Evolutionary conservation across 164 flowering plant genomes (phyloP).

Genomic region (Cinnamomum micranthum): DNA sequence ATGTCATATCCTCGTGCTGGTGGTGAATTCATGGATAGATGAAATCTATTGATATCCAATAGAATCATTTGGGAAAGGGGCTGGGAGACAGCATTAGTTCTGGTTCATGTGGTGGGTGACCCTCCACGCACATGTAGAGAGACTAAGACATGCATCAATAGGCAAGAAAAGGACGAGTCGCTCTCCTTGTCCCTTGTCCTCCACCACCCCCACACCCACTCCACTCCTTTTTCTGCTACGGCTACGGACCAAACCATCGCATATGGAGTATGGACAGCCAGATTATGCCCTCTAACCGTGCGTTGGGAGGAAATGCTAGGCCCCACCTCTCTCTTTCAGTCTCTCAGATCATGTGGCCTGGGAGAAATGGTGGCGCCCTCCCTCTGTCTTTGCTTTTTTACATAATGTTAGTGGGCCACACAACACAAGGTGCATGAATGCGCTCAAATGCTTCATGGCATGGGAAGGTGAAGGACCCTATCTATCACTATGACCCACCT

Average conservation of each 20-base stretch:
- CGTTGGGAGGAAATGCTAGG: slow-evolving; percentile 1
- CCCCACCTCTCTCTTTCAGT: not conserved
- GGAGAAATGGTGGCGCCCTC: not conserved
- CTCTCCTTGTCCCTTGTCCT: not conserved
- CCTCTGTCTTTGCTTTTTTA: too few species aligned
- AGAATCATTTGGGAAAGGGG: not conserved
- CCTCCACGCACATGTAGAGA: not conserved
- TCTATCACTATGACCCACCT: too few species aligned
- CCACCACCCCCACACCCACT: not conserved
- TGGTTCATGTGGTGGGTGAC: slow-evolving; percentile 5
- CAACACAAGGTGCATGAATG: not conserved
- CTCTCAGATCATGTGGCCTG: not conserved
- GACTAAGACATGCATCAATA: slow-evolving; percentile 1
- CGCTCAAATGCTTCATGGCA: too few species aligned
- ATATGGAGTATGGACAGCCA: not conserved
- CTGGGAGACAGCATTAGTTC: slow-evolving; percentile 4
- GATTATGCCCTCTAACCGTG: not conserved
- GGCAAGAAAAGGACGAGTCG: not conserved
- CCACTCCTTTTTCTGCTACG: not conserved
- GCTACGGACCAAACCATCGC: too few species aligned
- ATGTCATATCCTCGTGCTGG: too few species aligned
- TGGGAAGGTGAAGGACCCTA: too few species aligned
- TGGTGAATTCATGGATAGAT: too few species aligned
- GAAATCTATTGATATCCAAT: too few species aligned
- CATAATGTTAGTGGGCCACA: not conserved